Percentiles rank a stretch among this genome's conserved stretches.
phyloP scores from a whole-genome alignment of 768 basidiomycete species.

The Hydnum rufescens region DNA sequence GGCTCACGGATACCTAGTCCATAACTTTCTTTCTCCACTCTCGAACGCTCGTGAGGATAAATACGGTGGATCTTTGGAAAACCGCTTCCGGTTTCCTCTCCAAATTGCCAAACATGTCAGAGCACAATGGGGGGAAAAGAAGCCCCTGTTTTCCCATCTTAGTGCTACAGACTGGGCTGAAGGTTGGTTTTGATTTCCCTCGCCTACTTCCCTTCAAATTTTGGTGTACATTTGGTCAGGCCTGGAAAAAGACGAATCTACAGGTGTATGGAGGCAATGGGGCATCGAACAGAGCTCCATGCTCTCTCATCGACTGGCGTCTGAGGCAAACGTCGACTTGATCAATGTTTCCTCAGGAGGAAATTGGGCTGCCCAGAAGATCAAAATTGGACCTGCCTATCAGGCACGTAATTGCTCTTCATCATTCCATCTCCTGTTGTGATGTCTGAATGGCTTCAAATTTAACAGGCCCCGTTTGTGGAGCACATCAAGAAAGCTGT shows the following conservation, averaged over 20 bases:
- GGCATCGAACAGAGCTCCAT: constrained; percentile 57
- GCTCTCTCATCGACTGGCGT: constrained; percentile 32
- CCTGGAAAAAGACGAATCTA: constrained; percentile 31
- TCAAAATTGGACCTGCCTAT: constrained; percentile 35
- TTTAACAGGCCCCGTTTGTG: constrained; percentile 63
- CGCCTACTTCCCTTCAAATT: no score
- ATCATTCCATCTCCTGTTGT: no score
- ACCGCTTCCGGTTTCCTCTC: constrained; percentile 50
- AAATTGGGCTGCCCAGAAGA: constrained; percentile 40
- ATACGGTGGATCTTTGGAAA: constrained; percentile 56
- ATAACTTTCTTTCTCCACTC: constrained; percentile 50
- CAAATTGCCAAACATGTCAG: constrained; percentile 34
- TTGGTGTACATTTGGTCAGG: no score
- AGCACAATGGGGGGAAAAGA: constrained; percentile 32
- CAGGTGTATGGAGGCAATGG: constrained; percentile 46
- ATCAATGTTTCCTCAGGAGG: constrained; percentile 54
- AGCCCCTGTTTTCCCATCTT: constrained; percentile 55
- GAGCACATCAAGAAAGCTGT: constrained; percentile 40
- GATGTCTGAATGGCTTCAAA: no score
- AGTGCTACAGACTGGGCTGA: constrained; percentile 49
- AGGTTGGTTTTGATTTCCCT: no score
- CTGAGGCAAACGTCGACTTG: constrained; percentile 45
- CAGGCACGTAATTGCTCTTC: no score
- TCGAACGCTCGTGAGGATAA: constrained; percentile 51
- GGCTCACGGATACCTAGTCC: constrained; percentile 54